These are phyloP conservation scores for Fusarium sororula DNA, from an alignment of 2,329 filamentous ascomycete species.

Conservation along the genomic window DNA sequence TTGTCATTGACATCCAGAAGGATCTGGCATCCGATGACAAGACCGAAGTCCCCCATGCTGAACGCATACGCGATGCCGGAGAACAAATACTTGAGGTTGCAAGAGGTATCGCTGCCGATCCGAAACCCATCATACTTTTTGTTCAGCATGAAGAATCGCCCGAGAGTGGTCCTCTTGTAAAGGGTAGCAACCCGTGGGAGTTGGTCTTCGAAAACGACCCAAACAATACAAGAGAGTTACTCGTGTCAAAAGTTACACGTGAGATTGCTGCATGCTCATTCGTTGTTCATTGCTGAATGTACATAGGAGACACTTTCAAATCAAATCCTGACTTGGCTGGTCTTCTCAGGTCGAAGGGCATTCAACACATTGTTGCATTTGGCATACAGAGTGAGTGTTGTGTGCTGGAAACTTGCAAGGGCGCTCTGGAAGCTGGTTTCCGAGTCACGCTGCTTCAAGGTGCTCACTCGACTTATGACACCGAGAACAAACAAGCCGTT, in stretches of 20 bases:
- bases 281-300: background rate
- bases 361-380: conserved; percentile 15
- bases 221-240: background rate
- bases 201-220: conserved; percentile 1
- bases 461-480: conserved; percentile 23
- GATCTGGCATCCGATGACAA: conserved; percentile 5
- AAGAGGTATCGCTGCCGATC: background rate
- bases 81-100: background rate
- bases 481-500: background rate
- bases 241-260: conserved; percentile 12
- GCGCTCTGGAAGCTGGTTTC: conserved; percentile 20
- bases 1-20: conserved; percentile 23
- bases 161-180: conserved; percentile 2
- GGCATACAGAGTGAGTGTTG: conserved; percentile 28
- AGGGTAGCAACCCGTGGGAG: conserved; percentile 7
- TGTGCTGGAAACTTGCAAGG: conserved; percentile 19
- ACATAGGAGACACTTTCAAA: conserved; percentile 15
- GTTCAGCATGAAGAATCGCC: conserved; percentile 23
- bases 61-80: conserved; percentile 1
- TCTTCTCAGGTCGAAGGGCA: background rate
- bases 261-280: background rate
- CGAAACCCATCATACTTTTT: conserved; percentile 7
- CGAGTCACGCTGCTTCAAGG: conserved; percentile 12
- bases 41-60: conserved; percentile 6
- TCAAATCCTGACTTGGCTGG: conserved; percentile 4